phyloP scores from a whole-genome alignment of 805 yeast species.

The Yarrowia phangngaensis region DNA sequence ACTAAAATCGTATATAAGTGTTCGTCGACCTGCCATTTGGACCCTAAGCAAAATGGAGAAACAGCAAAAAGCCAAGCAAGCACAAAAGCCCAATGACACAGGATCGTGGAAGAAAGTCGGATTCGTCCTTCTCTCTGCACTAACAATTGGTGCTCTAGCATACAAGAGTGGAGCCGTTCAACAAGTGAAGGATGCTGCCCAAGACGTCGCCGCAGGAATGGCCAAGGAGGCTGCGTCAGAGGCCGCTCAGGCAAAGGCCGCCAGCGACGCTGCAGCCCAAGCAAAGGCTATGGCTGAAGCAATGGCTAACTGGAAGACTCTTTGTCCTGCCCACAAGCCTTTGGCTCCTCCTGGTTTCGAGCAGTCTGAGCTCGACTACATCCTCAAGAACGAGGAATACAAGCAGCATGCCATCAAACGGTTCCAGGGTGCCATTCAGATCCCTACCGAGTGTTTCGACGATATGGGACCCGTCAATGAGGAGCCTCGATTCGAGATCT shows the following conservation, averaged over 20 bases:
- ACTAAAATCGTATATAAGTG: background rate
- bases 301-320: no score
- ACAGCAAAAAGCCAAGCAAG: slow-evolving; percentile 9
- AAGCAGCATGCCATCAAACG: slow-evolving; percentile 3
- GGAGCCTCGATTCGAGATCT: slow-evolving; percentile 49
- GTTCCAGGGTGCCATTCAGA: slow-evolving; percentile 51
- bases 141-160: slow-evolving; percentile 9
- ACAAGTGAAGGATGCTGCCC: slow-evolving; percentile 1
- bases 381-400: slow-evolving; percentile 11
- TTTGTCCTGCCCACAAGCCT: slow-evolving; percentile 9
- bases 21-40: slow-evolving; percentile 5
- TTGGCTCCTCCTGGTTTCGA: background rate
- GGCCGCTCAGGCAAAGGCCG: no score
- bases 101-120: slow-evolving; percentile 18
- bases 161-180: slow-evolving; percentile 11
- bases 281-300: no score
- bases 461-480: slow-evolving; percentile 48
- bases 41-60: slow-evolving; percentile 6
- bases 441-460: slow-evolving; percentile 65
- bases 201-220: slow-evolving; percentile 9
- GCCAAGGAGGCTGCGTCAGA: background rate
- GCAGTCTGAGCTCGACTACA: slow-evolving; percentile 7
- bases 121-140: slow-evolving; percentile 1
- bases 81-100: slow-evolving; percentile 4
- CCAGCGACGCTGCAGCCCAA: no score